Evolutionary conservation across 441 rosid species (phyloP).

Genomic region (Aquilaria agallochum): DNA sequence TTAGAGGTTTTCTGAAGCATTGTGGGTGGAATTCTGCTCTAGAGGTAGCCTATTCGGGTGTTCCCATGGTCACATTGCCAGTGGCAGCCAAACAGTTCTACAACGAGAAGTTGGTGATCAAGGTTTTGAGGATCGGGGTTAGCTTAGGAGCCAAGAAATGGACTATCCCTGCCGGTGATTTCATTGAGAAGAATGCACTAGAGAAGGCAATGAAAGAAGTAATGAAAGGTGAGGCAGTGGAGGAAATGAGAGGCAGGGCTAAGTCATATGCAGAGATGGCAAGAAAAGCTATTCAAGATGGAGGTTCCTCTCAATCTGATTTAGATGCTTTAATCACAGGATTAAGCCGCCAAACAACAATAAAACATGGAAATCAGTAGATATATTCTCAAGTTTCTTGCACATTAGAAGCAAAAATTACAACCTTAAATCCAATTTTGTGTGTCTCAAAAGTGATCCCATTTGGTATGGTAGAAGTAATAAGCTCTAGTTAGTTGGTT

Average conservation of each 20-base stretch:
- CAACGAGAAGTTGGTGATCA: constrained; percentile 23
- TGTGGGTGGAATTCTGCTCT: not conserved
- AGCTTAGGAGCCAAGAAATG: constrained; percentile 17
- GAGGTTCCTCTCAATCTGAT: constrained; percentile 7
- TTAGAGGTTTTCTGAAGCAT: no score
- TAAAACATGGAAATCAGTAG: no score
- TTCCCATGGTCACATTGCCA: constrained; percentile 27
- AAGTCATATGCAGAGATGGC: constrained; percentile 4
- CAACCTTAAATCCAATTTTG: no score
- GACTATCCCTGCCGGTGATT: not conserved
- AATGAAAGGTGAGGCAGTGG: not conserved
- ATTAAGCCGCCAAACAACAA: not conserved
- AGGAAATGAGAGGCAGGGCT: constrained; percentile 1
- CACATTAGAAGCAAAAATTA: no score
- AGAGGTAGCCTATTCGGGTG: constrained; percentile 7
- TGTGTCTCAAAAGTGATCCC: no score
- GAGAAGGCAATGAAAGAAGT: not conserved
- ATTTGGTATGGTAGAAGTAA: no score
- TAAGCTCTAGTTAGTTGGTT: no score
- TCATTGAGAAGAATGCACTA: not conserved
- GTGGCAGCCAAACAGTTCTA: constrained; percentile 22
- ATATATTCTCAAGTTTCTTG: no score
- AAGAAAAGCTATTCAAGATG: constrained; percentile 4
- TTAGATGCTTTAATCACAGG: not conserved
- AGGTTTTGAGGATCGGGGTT: constrained; percentile 17